These are phyloP conservation scores for Selaginella moellendorffii DNA, from an alignment of 75 land plant species.

Conservation along the genomic window DNA sequence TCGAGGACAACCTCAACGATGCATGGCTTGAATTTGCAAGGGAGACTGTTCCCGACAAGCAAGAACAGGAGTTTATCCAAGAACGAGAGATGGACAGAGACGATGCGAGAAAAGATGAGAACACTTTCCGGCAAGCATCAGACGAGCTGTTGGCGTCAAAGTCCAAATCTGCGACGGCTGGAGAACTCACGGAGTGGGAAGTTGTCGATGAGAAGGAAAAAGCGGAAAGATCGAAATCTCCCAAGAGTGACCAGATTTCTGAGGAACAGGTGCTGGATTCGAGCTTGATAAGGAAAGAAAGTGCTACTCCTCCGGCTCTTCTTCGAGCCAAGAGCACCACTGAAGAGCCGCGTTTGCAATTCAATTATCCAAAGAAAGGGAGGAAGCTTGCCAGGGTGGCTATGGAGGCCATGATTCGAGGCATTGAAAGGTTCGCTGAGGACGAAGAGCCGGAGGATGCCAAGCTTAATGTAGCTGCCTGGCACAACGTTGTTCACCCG, in stretches of 20 bases:
- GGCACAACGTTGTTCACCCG: conserved; percentile 94
- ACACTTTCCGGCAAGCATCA: background rate
- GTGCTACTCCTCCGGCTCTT: too few relatives aligned
- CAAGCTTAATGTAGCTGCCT: conserved; percentile 70
- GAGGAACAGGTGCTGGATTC: too few relatives aligned
- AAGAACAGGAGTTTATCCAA: conserved; percentile 10
- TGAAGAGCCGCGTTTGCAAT: conserved; percentile 15
- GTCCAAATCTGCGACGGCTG: too few relatives aligned
- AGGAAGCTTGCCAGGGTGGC: conserved; percentile 47
- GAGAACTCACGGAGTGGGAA: conserved; percentile 11
- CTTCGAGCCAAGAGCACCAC: background rate
- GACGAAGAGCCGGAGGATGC: conserved; percentile 21
- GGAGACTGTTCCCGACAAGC: conserved; percentile 20
- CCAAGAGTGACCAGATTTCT: background rate
- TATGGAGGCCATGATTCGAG: conserved; percentile 84
- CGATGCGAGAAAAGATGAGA: background rate
- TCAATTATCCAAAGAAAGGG: conserved; percentile 19
- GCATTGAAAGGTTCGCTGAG: conserved; percentile 38
- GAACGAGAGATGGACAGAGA: background rate
- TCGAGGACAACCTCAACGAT: conserved; percentile 83
- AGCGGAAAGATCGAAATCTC: too few relatives aligned
- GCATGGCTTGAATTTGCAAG: conserved; percentile 97
- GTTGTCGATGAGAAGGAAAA: too few relatives aligned
- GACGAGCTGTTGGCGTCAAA: background rate
- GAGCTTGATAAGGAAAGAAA: too few relatives aligned